Conservation (phyloP, 352 stramenopile genomes). For the Hyaloperonospora brassicae region DNA sequence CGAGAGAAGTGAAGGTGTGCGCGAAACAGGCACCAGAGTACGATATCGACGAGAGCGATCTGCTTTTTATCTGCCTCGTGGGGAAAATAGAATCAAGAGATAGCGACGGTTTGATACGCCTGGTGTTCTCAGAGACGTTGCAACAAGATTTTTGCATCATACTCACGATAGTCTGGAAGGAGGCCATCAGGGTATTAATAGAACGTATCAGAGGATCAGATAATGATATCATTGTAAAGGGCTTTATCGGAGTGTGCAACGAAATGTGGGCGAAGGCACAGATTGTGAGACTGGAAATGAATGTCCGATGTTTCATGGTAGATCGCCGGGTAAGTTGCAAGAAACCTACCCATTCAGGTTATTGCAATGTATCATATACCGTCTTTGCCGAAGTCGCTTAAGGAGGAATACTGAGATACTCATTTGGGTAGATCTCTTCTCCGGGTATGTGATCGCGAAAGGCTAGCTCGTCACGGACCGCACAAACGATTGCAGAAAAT, state of each 20-base stretch:
- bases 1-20: neutral
- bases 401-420: too few species aligned
- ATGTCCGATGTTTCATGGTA: too few species aligned
- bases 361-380: too few species aligned
- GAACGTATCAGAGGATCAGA: neutral
- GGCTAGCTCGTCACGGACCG: too few species aligned
- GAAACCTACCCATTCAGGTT: too few species aligned
- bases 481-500: too few species aligned
- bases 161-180: neutral
- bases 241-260: neutral
- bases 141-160: neutral
- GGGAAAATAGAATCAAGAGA: neutral
- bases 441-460: too few species aligned
- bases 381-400: too few species aligned
- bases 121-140: neutral
- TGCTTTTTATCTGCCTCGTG: neutral
- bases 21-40: neutral
- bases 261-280: neutral
- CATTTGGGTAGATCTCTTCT: too few species aligned
- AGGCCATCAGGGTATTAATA: slow-evolving; percentile 2
- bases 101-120: neutral
- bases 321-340: too few species aligned
- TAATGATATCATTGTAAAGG: slow-evolving; percentile 2
- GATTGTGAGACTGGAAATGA: slow-evolving; percentile 7
- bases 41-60: neutral